phyloP scores from a whole-genome alignment of 2,329 filamentous ascomycete species.

The Zarea fungicola region DNA sequence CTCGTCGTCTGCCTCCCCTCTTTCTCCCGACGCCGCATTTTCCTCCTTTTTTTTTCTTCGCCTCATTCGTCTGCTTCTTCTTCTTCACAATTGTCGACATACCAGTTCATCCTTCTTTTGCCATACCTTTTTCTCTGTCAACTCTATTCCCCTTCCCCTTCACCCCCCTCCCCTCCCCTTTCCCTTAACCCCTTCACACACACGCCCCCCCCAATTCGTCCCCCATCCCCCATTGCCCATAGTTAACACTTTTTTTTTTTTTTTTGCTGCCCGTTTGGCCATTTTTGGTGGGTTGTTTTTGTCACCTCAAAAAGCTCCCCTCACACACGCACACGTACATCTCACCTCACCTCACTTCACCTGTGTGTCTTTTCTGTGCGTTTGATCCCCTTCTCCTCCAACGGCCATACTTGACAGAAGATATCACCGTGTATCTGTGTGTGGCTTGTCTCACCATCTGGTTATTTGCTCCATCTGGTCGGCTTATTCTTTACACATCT shows the following conservation, averaged over 20 bases:
- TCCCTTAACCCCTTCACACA: not conserved
- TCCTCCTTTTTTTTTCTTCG: not conserved
- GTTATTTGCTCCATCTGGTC: not conserved
- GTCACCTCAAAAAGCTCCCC: slow-evolving; percentile 7
- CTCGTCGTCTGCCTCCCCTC: not conserved
- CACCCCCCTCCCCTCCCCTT: not conserved
- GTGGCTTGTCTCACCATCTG: not conserved
- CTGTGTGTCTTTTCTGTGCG: not conserved
- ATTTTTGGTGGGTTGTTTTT: slow-evolving; percentile 6
- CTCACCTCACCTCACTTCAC: slow-evolving; percentile 10
- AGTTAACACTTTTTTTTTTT: not conserved
- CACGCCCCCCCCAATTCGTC: slow-evolving; percentile 2
- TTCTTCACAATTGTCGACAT: slow-evolving; percentile 2
- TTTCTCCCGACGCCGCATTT: not conserved
- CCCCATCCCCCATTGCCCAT: slow-evolving; percentile 9
- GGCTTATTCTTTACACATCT: not conserved
- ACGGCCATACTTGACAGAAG: not conserved
- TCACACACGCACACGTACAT: not conserved
- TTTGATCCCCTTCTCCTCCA: not conserved
- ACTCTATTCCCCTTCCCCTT: slow-evolving; percentile 5
- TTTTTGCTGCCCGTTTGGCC: not conserved
- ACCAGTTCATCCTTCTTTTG: slow-evolving; percentile 5
- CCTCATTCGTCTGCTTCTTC: not conserved
- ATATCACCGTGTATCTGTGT: not conserved
- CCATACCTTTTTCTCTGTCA: slow-evolving; percentile 10